Evolutionary conservation across 306 rosid species (phyloP).

Genomic region (Begonia peltatifolia): DNA sequence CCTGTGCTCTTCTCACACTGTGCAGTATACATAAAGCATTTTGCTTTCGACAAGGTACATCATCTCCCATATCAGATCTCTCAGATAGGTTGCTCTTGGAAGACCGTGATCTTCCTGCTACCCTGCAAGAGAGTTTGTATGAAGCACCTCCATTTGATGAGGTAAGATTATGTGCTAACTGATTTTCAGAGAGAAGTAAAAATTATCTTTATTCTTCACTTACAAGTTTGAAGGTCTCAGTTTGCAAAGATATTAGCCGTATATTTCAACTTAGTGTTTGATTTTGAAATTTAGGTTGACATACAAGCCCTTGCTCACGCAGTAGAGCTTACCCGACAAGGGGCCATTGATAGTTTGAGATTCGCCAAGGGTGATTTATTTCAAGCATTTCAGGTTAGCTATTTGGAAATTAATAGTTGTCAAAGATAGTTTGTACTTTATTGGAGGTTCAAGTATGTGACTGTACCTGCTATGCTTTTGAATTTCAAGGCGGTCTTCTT

Average conservation of each 20-base stretch:
- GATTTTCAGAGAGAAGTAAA: no score
- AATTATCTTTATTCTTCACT: no score
- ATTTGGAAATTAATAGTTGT: no score
- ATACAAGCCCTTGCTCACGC: conserved; percentile 98
- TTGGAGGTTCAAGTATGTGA: no score
- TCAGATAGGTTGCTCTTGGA: conserved; percentile 88
- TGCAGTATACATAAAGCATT: conserved; percentile 80
- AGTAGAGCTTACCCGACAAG: conserved; percentile 94
- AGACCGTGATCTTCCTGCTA: conserved; percentile 87
- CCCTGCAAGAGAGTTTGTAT: conserved; percentile 61
- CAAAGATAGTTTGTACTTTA: no score
- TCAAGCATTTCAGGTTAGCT: conserved; percentile 86
- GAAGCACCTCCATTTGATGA: conserved; percentile 95
- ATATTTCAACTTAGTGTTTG: conserved; percentile 6
- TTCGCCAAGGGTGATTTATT: conserved; percentile 84
- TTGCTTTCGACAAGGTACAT: conserved; percentile 82
- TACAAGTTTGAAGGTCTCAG: no score
- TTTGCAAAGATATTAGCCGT: no score
- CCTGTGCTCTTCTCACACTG: conserved; percentile 9
- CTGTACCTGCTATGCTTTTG: no score
- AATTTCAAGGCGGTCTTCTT: no score
- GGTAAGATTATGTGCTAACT: conserved; percentile 28
- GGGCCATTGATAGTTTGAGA: conserved; percentile 96
- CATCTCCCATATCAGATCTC: conserved; percentile 88
- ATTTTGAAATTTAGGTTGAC: conserved; percentile 51